Base-by-base conservation (phyloP, 192 early-diverging fungal species). In the Borealophlyctis nickersoniae region DNA sequence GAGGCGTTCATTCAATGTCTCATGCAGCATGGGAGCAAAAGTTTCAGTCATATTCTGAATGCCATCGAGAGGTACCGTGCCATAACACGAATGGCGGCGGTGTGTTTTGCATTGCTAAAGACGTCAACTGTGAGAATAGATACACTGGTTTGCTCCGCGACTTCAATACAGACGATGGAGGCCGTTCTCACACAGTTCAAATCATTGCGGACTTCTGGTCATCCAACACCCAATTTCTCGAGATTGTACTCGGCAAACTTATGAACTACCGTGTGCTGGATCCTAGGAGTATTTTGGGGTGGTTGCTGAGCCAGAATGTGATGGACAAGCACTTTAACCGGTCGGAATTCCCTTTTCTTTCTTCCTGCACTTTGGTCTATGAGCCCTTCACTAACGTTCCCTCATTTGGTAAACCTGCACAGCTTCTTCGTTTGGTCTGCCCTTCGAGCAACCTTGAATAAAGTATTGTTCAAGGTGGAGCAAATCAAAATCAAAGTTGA, bases 211-310 rank as follows among this genome's bases (percentile, higher is more conserved):
- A 82, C 30, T 98, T 98, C 75, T 99, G 96, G 96, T 75, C 74
- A 49, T 75, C 83, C 31, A 92, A 96, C 68, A 84, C 90, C 27
- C 94, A 91, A 69, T 93, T 96, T 71, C 73, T 94, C 72, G 91
- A 90, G 14, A 96, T 99, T 62, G 78, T 93, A 26, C 74, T 98
- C 61, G 94, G 93, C 74, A 98, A 98, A 72, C 79, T 99, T 61
- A 76, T 96, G 59, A 94, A 95, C 73, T 99, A 99, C 76, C 87
- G 93, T 31, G 87, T 99, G 2, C 80, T 97, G 36, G 92, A 94
- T 58, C 89, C 93, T 16, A 76, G 75, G 49, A 83, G 87, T 13
- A 89, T 97, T 31, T 74, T 96, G 49, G 74, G 83, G 31, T 90
- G 91, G 90, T 73, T 92, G 28, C 87, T 96, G 4, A 36, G 45